Conservation (phyloP, 2,329 filamentous ascomycete genomes). For the Botrytis elliptica region DNA sequence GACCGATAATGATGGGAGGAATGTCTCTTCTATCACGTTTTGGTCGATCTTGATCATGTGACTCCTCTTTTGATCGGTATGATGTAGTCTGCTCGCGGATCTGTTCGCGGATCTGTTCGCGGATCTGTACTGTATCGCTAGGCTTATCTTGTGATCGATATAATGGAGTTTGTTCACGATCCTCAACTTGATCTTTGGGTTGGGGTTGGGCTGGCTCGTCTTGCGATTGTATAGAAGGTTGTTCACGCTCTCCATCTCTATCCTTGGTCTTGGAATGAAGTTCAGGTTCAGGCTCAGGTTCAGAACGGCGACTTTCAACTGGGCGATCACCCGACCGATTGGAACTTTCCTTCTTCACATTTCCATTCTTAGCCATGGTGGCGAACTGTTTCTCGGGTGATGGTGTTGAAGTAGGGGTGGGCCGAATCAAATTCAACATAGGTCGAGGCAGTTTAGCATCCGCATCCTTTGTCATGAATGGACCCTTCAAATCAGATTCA, state of each 20-base stretch:
- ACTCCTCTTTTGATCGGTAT: neutral
- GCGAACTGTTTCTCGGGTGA: constrained; percentile 44
- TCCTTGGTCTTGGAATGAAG: neutral
- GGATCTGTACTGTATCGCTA: neutral
- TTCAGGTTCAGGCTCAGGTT: neutral
- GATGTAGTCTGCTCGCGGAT: neutral
- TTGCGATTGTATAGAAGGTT: neutral
- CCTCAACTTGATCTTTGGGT: neutral
- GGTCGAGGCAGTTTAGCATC: constrained; percentile 44
- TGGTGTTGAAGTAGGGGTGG: constrained; percentile 57
- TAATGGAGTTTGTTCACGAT: neutral
- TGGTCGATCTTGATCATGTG: constrained; percentile 27
- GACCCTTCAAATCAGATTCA: constrained; percentile 38
- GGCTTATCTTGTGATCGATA: neutral
- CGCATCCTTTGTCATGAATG: constrained; percentile 32
- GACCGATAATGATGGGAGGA: constrained; percentile 43
- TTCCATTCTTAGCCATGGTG: constrained; percentile 11
- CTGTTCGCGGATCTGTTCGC: neutral
- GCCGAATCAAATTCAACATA: constrained; percentile 58
- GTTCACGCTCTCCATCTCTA: neutral
- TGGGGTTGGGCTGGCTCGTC: neutral
- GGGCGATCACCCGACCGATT: constrained; percentile 23
- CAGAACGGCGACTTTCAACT: neutral
- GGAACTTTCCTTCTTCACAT: constrained; percentile 20
- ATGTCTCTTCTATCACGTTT: constrained; percentile 22